Percentiles rank a stretch among this genome's conserved stretches.
Evolutionary conservation across 495 filamentous ascomycete genomes (phyloP).

Genomic region (Thermothielavioides terrestris): DNA sequence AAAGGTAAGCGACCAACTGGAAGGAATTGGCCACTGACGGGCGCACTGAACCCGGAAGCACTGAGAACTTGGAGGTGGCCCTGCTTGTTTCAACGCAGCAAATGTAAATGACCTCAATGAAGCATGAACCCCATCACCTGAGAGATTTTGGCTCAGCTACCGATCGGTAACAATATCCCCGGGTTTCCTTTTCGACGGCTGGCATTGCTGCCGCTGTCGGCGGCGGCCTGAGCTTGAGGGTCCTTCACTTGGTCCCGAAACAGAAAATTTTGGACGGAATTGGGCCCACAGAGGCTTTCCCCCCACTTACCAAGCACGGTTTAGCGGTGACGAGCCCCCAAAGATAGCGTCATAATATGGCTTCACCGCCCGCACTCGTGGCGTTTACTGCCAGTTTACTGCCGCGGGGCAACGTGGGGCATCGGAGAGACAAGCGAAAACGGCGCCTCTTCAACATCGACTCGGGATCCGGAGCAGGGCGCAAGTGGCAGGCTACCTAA

Average conservation of each 20-base stretch:
- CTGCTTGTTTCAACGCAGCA: not conserved
- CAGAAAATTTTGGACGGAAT: constrained; percentile 7
- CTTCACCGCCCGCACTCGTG: constrained; percentile 23
- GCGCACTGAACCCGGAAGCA: not conserved
- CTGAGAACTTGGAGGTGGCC: too few species aligned
- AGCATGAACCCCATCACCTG: not conserved
- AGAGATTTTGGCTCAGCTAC: constrained; percentile 14
- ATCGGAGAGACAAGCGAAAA: constrained; percentile 18
- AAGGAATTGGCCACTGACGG: too few species aligned
- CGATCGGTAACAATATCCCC: too few species aligned
- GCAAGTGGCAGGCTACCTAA: too few species aligned
- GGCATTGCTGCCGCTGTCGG: not conserved
- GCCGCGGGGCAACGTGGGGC: constrained; percentile 22
- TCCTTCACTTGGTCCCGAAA: too few species aligned
- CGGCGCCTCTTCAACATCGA: not conserved
- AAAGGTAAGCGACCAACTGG: too few species aligned
- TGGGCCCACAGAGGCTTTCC: not conserved
- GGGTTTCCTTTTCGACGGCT: constrained; percentile 9
- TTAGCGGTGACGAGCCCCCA: constrained; percentile 11
- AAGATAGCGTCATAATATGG: constrained; percentile 14
- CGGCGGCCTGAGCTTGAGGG: too few species aligned
- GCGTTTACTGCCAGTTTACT: constrained; percentile 30
- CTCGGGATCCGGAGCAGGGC: too few species aligned
- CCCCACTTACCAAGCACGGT: constrained; percentile 22
- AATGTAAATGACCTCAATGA: not conserved